phyloP scores from a whole-genome alignment of 192 early-diverging fungal genomes.

The Linnemannia elongata region DNA sequence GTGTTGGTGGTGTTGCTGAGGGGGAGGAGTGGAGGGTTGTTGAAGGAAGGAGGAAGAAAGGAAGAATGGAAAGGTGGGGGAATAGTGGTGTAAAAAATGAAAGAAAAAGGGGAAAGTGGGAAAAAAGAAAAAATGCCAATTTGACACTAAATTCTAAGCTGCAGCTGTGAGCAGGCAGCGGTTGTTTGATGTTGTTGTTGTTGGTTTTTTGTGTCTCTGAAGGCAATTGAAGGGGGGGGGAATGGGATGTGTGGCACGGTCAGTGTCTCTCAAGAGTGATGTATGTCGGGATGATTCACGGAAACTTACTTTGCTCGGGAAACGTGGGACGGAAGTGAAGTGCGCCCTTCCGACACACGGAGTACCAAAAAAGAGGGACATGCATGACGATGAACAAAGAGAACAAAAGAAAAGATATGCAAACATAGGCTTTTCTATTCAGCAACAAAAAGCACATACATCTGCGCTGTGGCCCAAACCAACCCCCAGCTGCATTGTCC shows the following conservation, averaged over 20 bases:
- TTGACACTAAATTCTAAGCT: neutral
- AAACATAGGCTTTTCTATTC: neutral
- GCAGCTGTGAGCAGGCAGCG: neutral
- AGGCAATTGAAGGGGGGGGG: neutral
- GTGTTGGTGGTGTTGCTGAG: neutral
- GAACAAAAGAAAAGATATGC: neutral
- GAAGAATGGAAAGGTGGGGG: neutral
- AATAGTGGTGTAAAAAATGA: neutral
- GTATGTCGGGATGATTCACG: constrained; percentile 1
- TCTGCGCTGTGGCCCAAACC: neutral
- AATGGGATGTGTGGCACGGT: neutral
- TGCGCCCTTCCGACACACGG: neutral
- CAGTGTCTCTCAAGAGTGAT: neutral
- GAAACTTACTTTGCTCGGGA: constrained; percentile 1
- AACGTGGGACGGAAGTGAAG: neutral
- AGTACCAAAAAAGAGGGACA: constrained; percentile 5
- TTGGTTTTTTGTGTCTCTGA: neutral
- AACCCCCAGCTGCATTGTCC: neutral
- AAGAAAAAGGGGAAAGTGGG: neutral
- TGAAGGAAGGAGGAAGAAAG: neutral
- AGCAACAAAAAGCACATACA: neutral
- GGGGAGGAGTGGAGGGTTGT: neutral
- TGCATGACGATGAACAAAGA: neutral
- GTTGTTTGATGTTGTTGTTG: neutral
- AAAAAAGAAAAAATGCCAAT: neutral